Base-by-base conservation (phyloP, 2,329 filamentous ascomycete genomes). In the Phialophora chinensis region DNA sequence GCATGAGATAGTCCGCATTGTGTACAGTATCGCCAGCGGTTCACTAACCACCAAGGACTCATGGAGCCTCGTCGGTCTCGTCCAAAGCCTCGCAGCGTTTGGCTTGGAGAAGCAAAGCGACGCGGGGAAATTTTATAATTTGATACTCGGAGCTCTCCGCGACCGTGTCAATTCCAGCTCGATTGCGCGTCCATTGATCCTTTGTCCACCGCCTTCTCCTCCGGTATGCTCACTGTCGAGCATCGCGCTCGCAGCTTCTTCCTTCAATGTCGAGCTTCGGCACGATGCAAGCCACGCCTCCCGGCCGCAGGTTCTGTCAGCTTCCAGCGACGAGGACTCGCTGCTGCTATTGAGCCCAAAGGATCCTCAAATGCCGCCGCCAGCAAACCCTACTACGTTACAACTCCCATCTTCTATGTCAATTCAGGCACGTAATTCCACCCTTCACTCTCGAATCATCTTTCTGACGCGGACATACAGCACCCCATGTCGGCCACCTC, bases 381-480 rank as follows among this genome's bases (percentile, higher is more conserved):
- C 27, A 53, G 47, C 67, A 98, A 98, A 81, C 93, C 94, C 8
- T 97, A 90, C 82, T 99, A 98, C 83, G 85, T 97, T 74, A 98
- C 95, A 4, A 96, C 93, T 8, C 95, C 95, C 2, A 99, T 99
- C 14, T 99, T 98, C 83, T 99, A 99, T 79, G 95, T 99, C 81
- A 99, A 99, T 86, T 92, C 93, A 63, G 88, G 92, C 93, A 81
- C 72, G 82, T 71, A 61, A 33, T 60, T 31, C 47, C 17, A 27
- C 2, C 11, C 5, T 33, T 33, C 12, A n/a, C 44, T 66, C 6
- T 12, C n/a, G 20, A n/a, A 54, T 20, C 54, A 33, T 20, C 42
- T 50, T 5, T 63, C 59, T 68, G 17, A 66, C 35, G 31, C 10
- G 25, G 31, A 29, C n/a, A n/a, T 49, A 35, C 72, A 94, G 93